These are phyloP conservation scores for Apiospora arundinis DNA, from an alignment of 2,329 filamentous ascomycete genomes.

Conservation along the genomic window DNA sequence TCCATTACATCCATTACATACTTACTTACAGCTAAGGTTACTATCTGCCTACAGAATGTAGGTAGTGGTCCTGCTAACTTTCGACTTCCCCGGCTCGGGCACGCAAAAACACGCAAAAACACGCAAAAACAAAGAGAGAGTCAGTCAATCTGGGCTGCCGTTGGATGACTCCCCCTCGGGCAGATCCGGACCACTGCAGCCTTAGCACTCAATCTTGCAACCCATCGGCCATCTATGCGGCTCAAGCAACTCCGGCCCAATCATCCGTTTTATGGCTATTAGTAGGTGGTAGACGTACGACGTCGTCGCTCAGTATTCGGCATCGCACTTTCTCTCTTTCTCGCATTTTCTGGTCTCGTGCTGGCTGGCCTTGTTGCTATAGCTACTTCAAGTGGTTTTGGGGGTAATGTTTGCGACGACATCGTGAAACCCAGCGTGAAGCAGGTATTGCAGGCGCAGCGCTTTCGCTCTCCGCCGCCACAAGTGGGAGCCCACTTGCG, in stretches of 20 bases:
- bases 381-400: background rate
- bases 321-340: background rate
- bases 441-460: background rate
- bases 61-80: no score
- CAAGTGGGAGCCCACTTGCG: background rate
- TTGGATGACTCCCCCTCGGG: background rate
- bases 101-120: no score
- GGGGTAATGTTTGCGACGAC: background rate
- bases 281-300: background rate
- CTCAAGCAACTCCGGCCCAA: constrained; percentile 5
- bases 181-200: background rate
- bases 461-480: background rate
- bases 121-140: no score
- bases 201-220: background rate
- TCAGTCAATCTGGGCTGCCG: no score
- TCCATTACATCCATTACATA: background rate
- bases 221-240: background rate
- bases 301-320: background rate
- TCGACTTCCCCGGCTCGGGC: no score
- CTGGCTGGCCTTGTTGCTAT: background rate
- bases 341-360: background rate
- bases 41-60: no score
- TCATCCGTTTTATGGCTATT: background rate
- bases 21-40: no score
- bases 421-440: background rate